Evolutionary conservation across 495 filamentous ascomycete species (phyloP).

Genomic region (Saxophila tyrrhenica): DNA sequence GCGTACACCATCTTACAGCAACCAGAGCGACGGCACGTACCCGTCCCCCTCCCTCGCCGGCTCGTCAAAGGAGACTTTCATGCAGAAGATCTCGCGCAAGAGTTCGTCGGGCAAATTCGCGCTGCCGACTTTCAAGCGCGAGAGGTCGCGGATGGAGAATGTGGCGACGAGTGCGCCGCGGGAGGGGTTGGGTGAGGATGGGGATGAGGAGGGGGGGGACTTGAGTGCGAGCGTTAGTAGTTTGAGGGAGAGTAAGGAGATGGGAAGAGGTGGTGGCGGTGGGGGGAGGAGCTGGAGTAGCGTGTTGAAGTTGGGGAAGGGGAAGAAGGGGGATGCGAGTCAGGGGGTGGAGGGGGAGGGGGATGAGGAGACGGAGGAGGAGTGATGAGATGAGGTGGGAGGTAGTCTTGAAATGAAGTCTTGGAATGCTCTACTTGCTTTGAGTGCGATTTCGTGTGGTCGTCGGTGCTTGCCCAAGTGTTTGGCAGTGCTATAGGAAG

Average conservation of each 20-base stretch:
- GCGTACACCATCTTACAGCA: conserved; percentile 22
- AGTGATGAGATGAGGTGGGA: no score
- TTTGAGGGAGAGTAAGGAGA: conserved; percentile 7
- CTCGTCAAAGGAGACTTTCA: conserved; percentile 26
- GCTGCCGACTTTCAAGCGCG: conserved; percentile 23
- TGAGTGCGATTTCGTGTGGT: no score
- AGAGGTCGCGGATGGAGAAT: conserved; percentile 10
- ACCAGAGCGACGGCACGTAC: conserved; percentile 5
- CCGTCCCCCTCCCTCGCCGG: neutral
- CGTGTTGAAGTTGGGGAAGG: conserved; percentile 12
- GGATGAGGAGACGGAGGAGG: conserved; percentile 4
- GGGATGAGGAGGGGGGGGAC: conserved; percentile 19
- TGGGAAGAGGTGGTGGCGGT: neutral
- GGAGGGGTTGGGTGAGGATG: conserved; percentile 5
- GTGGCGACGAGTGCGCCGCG: conserved; percentile 10
- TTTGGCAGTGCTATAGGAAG: no score
- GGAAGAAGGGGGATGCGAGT: conserved; percentile 14
- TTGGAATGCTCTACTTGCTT: no score
- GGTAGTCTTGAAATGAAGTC: no score
- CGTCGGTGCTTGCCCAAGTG: no score
- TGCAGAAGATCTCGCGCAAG: conserved; percentile 32
- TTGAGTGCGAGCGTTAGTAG: conserved; percentile 8
- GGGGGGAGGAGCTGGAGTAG: conserved; percentile 13
- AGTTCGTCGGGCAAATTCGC: conserved; percentile 26
- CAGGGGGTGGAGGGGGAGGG: conserved; percentile 10